These are phyloP conservation scores for Saccharomycopsis crataegensis DNA, from an alignment of 1,139 yeast genomes.

Conservation along the genomic window DNA sequence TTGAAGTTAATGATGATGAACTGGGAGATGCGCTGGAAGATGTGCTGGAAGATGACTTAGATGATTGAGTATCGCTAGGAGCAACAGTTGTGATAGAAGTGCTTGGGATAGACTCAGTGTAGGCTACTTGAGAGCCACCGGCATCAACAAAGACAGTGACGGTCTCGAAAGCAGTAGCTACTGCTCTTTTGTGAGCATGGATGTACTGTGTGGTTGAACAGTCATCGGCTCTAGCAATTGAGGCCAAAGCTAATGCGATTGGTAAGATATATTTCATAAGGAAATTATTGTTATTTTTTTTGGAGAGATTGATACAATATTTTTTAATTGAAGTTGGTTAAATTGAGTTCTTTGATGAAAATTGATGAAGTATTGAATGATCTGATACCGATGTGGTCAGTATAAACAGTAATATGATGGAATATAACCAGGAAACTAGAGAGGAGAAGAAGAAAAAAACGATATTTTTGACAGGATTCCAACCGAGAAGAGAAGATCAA, in stretches of 20 bases:
- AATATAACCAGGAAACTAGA: no score
- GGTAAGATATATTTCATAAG: no score
- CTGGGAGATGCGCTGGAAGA: background rate
- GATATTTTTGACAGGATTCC: no score
- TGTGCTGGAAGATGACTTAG: background rate
- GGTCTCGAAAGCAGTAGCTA: conserved; percentile 10
- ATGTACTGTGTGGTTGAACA: conserved; percentile 5
- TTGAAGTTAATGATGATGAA: conserved; percentile 1
- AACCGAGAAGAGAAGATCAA: no score
- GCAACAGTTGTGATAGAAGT: conserved; percentile 3
- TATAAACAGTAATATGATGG: no score
- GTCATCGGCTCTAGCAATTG: background rate
- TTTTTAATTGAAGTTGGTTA: no score
- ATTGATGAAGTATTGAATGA: no score
- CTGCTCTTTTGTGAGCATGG: conserved; percentile 12
- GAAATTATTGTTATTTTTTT: no score
- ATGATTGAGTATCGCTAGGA: conserved; percentile 4
- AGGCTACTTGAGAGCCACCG: background rate
- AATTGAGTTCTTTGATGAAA: no score
- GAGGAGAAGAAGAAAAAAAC: no score
- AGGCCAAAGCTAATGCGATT: background rate
- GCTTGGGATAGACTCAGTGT: background rate
- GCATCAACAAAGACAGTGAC: conserved; percentile 10
- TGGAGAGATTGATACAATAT: no score
- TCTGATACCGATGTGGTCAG: no score